Conservation (phyloP, 2,329 filamentous ascomycete genomes). For the Aureobasidium melanogenum region DNA sequence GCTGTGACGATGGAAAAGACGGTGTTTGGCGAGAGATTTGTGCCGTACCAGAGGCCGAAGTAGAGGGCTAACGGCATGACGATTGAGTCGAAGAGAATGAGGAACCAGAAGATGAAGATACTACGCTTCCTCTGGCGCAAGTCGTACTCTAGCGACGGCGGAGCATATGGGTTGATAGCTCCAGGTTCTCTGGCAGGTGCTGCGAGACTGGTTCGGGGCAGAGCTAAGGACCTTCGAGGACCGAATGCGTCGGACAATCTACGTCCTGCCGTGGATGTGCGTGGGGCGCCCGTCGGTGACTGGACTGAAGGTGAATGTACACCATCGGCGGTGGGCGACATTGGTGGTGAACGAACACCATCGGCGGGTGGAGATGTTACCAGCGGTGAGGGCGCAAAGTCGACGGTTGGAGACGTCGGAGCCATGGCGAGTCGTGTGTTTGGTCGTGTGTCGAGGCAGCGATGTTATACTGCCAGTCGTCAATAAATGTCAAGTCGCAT, state of each 20-base stretch:
- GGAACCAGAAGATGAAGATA: conserved; percentile 50
- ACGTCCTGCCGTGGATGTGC: background rate
- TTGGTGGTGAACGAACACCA: background rate
- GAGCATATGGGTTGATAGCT: conserved; percentile 18
- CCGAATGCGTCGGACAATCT: background rate
- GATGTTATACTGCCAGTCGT: background rate
- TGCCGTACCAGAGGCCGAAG: conserved; percentile 52
- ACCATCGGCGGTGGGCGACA: background rate
- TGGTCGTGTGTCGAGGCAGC: background rate
- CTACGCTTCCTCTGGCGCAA: conserved; percentile 45
- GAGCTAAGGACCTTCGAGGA: conserved; percentile 2
- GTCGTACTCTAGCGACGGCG: conserved; percentile 48
- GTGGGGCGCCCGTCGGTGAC: background rate
- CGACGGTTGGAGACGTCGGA: background rate
- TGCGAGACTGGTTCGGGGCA: conserved; percentile 6
- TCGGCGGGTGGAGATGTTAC: background rate
- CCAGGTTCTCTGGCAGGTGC: background rate
- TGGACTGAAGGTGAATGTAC: background rate
- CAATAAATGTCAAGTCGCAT: background rate
- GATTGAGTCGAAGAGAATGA: conserved; percentile 51
- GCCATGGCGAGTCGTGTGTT: background rate
- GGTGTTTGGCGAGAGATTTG: conserved; percentile 41
- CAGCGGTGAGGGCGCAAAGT: background rate
- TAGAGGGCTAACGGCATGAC: conserved; percentile 52
- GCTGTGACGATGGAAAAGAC: conserved; percentile 48